These are phyloP conservation scores for Phyllosticta citribraziliensis DNA, from an alignment of 2,329 filamentous ascomycete species.

Conservation along the genomic window DNA sequence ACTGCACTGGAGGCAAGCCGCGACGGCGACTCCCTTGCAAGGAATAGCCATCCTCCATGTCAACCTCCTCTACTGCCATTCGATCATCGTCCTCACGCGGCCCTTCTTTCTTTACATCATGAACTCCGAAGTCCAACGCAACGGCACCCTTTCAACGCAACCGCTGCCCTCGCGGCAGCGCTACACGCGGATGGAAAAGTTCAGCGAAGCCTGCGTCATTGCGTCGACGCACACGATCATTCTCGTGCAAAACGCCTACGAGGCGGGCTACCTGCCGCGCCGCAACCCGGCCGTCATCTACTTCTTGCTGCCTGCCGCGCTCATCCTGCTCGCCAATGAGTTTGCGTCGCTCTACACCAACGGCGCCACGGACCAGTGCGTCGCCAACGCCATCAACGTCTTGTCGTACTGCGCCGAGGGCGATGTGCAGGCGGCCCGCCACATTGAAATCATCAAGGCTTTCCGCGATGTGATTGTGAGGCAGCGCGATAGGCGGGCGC, in stretches of 20 bases:
- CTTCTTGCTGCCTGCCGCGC: conserved; percentile 32
- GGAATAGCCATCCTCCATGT: conserved; percentile 52
- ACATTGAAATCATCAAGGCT: conserved; percentile 28
- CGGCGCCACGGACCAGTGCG: conserved; percentile 25
- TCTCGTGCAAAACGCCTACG: conserved; percentile 30
- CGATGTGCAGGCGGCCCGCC: conserved; percentile 30
- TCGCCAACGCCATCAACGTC: conserved; percentile 28
- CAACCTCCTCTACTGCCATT: conserved; percentile 53
- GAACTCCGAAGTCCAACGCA: conserved; percentile 32
- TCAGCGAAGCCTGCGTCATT: conserved; percentile 34
- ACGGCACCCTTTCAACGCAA: neutral
- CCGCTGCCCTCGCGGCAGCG: neutral
- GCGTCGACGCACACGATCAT: conserved; percentile 32
- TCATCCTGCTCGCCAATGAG: conserved; percentile 32
- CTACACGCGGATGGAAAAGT: conserved; percentile 36
- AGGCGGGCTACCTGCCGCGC: conserved; percentile 30
- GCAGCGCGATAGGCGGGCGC: conserved; percentile 21
- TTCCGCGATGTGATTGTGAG: conserved; percentile 29
- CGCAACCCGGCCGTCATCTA: conserved; percentile 32
- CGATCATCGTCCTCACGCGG: conserved; percentile 52
- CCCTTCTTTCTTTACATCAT: conserved; percentile 55
- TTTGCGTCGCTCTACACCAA: conserved; percentile 28
- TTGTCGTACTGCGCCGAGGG: conserved; percentile 32
- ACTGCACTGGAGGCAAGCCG: conserved; percentile 44
- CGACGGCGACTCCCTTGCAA: conserved; percentile 35